phyloP scores from a whole-genome alignment of 306 rosid species.

The Rosa chinensis region DNA sequence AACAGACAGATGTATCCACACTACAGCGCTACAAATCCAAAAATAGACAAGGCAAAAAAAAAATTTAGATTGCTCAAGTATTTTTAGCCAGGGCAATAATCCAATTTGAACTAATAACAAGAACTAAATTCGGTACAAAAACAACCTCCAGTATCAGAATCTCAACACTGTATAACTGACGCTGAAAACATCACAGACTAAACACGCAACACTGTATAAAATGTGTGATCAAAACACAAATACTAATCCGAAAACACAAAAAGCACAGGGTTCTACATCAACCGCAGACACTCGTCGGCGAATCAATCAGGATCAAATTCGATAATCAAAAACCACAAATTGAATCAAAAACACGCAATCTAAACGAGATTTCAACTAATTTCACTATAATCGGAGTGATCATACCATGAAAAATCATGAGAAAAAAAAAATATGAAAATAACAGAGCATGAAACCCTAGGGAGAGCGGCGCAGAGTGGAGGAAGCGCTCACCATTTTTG shows the following conservation, averaged over 20 bases:
- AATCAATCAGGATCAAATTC: background rate
- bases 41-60: background rate
- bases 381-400: background rate
- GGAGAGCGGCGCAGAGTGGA: background rate
- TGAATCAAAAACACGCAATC: background rate
- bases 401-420: background rate
- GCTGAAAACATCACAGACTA: background rate
- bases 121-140: background rate
- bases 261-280: background rate
- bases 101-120: background rate
- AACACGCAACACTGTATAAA: background rate
- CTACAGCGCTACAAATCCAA: background rate
- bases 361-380: background rate
- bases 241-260: background rate
- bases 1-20: background rate
- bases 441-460: background rate
- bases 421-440: background rate
- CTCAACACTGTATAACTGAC: background rate
- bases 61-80: background rate
- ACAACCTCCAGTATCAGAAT: background rate
- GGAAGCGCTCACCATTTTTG: constrained; percentile 38
- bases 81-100: background rate
- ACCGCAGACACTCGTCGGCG: background rate
- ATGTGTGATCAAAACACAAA: background rate
- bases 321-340: background rate